A percentile compares a stretch with the other conserved stretches of the same genome.
phyloP scores from a whole-genome alignment of 306 rosid genomes.

The Dryas alaskensis region DNA sequence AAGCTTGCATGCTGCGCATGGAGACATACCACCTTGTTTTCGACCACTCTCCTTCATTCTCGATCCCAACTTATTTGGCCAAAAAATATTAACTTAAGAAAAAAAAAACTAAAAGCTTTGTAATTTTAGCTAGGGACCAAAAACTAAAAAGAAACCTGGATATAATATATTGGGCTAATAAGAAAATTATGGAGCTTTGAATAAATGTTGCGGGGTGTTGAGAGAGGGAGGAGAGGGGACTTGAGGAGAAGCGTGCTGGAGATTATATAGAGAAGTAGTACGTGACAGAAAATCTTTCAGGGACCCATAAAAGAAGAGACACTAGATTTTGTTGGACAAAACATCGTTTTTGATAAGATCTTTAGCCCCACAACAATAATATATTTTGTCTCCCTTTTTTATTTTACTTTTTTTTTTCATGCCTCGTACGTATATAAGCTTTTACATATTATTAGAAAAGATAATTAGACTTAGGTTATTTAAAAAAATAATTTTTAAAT shows the following conservation, averaged over 20 bases:
- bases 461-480: too few species aligned
- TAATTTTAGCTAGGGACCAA: neutral
- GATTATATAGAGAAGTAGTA: slow-evolving; percentile 48
- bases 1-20: slow-evolving; percentile 98
- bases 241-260: slow-evolving; percentile 21
- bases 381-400: slow-evolving; percentile 33
- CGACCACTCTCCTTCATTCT: slow-evolving; percentile 74
- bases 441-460: too few species aligned
- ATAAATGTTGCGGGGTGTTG: neutral
- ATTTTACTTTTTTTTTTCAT: neutral
- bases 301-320: slow-evolving; percentile 73
- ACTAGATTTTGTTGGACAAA: slow-evolving; percentile 67
- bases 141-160: neutral
- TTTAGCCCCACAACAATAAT: slow-evolving; percentile 58
- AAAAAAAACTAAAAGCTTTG: neutral
- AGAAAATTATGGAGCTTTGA: neutral
- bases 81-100: too few species aligned
- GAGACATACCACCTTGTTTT: slow-evolving; percentile 78
- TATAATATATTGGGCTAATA: neutral
- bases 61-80: neutral
- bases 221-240: slow-evolving; percentile 24
- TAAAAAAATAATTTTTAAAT: too few species aligned
- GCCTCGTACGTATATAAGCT: neutral
- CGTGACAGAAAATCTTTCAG: slow-evolving; percentile 58
- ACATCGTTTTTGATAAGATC: slow-evolving; percentile 65